Conservation (phyloP, 129 eudicot genomes). For the Oenanthe sinensis region DNA sequence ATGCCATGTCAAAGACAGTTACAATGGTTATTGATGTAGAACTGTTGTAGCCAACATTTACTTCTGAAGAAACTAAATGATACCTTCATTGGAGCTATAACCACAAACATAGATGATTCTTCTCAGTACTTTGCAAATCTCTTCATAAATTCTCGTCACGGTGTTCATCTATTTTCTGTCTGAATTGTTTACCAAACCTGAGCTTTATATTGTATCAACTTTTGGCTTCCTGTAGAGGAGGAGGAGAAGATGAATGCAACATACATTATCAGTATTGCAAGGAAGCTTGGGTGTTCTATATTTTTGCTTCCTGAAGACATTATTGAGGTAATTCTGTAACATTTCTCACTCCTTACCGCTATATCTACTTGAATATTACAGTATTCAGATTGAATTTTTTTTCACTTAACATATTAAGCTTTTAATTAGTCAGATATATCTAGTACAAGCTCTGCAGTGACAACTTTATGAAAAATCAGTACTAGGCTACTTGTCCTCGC, state of each 20-base stretch:
- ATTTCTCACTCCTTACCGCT: background rate
- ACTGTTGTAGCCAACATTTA: background rate
- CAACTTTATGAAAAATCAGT: background rate
- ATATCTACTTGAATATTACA: background rate
- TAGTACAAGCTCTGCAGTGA: background rate
- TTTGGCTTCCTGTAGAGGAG: conserved; percentile 44
- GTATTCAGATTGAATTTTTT: background rate
- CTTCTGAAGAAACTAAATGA: background rate
- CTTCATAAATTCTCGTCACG: background rate
- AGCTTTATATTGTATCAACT: background rate
- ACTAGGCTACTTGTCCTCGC: background rate
- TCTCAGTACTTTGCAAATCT: background rate
- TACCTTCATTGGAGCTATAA: background rate
- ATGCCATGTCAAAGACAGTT: background rate
- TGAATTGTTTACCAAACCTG: background rate
- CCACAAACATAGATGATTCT: background rate
- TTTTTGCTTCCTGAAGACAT: conserved; percentile 96
- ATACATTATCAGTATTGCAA: conserved; percentile 85
- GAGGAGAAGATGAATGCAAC: conserved; percentile 99
- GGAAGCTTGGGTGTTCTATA: conserved; percentile 94
- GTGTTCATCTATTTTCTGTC: background rate
- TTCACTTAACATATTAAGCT: background rate
- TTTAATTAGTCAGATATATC: background rate
- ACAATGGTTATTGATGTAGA: background rate
- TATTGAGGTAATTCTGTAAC: conserved; percentile 51